Percentiles rank a stretch among this genome's conserved stretches.
Evolutionary conservation across 305 asterid species (phyloP).

Genomic region (Solanum hybrid): DNA sequence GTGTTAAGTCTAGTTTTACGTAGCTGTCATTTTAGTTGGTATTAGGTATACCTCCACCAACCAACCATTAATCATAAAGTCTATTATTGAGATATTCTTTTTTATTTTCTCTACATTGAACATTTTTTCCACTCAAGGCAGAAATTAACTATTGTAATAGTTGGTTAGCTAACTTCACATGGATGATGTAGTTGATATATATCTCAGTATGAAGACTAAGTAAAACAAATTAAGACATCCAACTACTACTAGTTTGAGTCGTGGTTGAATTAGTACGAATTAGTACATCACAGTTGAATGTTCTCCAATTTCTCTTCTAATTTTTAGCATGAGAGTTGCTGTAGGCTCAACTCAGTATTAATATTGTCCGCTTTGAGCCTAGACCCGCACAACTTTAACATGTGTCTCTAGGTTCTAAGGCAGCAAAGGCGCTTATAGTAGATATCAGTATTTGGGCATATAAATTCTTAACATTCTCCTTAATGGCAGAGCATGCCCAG

Average conservation of each 20-base stretch:
- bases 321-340: not conserved
- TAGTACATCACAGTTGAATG: not conserved
- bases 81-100: not conserved
- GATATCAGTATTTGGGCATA: not conserved
- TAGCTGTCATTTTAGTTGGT: not conserved
- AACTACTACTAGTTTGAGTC: not conserved
- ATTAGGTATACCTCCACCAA: slow-evolving; percentile 1
- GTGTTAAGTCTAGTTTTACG: not conserved
- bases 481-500: not conserved
- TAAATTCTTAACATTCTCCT: not conserved
- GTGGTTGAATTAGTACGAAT: not conserved
- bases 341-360: not conserved
- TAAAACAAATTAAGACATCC: not conserved
- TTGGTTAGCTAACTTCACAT: not conserved
- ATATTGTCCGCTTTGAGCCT: not conserved
- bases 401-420: not conserved
- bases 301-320: not conserved
- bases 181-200: slow-evolving; percentile 1
- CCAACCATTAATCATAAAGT: not conserved
- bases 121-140: not conserved
- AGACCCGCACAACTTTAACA: not conserved
- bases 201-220: not conserved
- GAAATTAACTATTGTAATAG: not conserved
- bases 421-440: not conserved
- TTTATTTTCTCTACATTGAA: not conserved